These are phyloP conservation scores for Chernovozyma aurita DNA, from an alignment of 1,139 yeast genomes.

Conservation along the genomic window DNA sequence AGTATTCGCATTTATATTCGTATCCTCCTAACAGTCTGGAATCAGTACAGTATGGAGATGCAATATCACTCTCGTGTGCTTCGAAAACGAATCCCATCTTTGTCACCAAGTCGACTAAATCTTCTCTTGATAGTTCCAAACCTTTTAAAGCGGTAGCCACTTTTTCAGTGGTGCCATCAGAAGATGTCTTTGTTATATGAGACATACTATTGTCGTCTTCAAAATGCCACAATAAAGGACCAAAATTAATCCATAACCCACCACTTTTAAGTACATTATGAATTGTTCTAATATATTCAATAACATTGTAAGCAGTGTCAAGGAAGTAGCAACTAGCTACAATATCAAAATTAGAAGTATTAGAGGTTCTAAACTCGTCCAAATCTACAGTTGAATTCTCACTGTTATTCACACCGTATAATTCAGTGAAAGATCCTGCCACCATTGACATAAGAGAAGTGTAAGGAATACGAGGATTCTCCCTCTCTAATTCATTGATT, in stretches of 20 bases:
- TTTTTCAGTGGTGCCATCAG: conserved; percentile 22
- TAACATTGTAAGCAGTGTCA: conserved; percentile 72
- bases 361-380: conserved; percentile 38
- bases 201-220: conserved; percentile 47
- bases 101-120: conserved; percentile 45
- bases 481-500: conserved; percentile 22
- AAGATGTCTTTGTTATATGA: conserved; percentile 13
- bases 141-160: conserved; percentile 45
- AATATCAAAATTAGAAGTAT: conserved; percentile 42
- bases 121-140: conserved; percentile 61
- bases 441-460: conserved; percentile 67
- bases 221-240: conserved; percentile 84
- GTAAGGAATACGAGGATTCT: conserved; percentile 39
- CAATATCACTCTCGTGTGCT: conserved; percentile 40
- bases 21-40: conserved; percentile 50
- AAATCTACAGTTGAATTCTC: conserved; percentile 36
- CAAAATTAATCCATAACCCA: conserved; percentile 80
- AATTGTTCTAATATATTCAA: conserved; percentile 64
- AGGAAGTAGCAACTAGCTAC: conserved; percentile 72
- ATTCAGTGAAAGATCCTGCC: conserved; percentile 75
- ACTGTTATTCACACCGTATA: conserved; percentile 55
- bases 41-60: conserved; percentile 57
- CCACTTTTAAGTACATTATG: conserved; percentile 45
- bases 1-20: conserved; percentile 63
- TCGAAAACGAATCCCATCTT: conserved; percentile 52